Conservation (phyloP, 805 yeast genomes). For the Metschnikowia aberdeeniae region DNA sequence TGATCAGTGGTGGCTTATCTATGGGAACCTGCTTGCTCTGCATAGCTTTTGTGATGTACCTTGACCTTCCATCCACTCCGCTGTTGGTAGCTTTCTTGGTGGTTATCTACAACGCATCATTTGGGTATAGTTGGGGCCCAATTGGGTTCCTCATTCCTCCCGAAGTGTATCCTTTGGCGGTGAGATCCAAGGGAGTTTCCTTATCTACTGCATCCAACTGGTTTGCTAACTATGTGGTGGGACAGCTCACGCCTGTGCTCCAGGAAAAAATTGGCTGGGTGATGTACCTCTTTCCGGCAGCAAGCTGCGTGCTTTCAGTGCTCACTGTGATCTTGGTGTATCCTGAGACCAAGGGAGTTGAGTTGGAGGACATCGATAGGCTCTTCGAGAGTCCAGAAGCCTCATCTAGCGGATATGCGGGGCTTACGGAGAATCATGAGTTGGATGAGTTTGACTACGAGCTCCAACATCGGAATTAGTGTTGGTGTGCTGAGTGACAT, state of each 20-base stretch:
- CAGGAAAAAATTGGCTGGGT: constrained; percentile 40
- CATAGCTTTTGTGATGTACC: constrained; percentile 32
- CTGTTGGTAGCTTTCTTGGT: constrained; percentile 39
- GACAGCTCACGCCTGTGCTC: constrained; percentile 41
- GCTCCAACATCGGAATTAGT: constrained; percentile 1
- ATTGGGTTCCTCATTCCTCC: constrained; percentile 43
- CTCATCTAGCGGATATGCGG: constrained; percentile 14
- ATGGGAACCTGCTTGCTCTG: constrained; percentile 36
- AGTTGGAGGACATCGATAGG: constrained; percentile 39
- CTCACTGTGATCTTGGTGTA: constrained; percentile 32
- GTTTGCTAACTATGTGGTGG: constrained; percentile 44
- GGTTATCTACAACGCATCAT: constrained; percentile 39
- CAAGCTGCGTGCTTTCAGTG: constrained; percentile 33
- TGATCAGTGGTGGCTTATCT: constrained; percentile 36
- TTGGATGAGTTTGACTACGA: constrained; percentile 25
- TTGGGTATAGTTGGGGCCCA: constrained; percentile 47
- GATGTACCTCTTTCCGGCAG: constrained; percentile 39
- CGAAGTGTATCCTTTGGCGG: constrained; percentile 41
- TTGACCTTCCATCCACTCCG: constrained; percentile 32
- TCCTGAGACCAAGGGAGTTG: constrained; percentile 45
- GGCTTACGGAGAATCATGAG: constrained; percentile 17
- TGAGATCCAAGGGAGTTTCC: constrained; percentile 42
- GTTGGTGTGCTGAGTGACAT: neutral
- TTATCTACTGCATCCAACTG: constrained; percentile 44
- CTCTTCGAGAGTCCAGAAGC: constrained; percentile 29